Evolutionary conservation across 2,329 filamentous ascomycete genomes (phyloP).

Genomic region (Cryoendolithus antarcticus): DNA sequence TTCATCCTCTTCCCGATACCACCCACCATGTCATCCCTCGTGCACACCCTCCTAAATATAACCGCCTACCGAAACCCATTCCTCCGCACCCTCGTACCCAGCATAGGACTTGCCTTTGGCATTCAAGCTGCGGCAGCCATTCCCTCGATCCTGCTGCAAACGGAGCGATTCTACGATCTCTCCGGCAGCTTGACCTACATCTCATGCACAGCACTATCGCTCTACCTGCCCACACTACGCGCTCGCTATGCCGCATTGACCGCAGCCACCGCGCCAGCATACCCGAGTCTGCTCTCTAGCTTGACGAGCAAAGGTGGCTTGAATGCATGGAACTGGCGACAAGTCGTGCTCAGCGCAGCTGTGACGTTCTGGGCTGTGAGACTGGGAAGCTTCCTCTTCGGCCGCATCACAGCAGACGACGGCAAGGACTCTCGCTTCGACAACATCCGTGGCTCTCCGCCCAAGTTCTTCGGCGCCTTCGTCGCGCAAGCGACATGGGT

Average conservation of each 20-base stretch:
- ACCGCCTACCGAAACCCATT: conserved; percentile 52
- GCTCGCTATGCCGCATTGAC: conserved; percentile 38
- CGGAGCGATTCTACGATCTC: conserved; percentile 57
- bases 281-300: conserved; percentile 36
- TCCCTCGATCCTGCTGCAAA: conserved; percentile 47
- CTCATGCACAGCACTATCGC: conserved; percentile 48
- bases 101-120: conserved; percentile 49
- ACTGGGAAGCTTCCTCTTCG: conserved; percentile 52
- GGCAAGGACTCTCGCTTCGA: conserved; percentile 50
- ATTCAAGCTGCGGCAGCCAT: conserved; percentile 51
- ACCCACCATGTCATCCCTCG: conserved; percentile 19
- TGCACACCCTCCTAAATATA: conserved; percentile 42
- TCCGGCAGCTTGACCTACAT: conserved; percentile 56
- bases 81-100: conserved; percentile 49
- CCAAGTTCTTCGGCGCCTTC: conserved; percentile 44
- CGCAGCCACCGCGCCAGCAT: conserved; percentile 29
- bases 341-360: conserved; percentile 40
- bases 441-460: conserved; percentile 37
- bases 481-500: conserved; percentile 56
- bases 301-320: conserved; percentile 30
- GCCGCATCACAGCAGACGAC: conserved; percentile 42
- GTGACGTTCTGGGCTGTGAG: conserved; percentile 52
- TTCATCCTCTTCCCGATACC: background rate
- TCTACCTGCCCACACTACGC: conserved; percentile 49
- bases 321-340: conserved; percentile 48